Conservation (phyloP, 1,284 basidiomycete genomes). For the Tylopilus sp. region DNA sequence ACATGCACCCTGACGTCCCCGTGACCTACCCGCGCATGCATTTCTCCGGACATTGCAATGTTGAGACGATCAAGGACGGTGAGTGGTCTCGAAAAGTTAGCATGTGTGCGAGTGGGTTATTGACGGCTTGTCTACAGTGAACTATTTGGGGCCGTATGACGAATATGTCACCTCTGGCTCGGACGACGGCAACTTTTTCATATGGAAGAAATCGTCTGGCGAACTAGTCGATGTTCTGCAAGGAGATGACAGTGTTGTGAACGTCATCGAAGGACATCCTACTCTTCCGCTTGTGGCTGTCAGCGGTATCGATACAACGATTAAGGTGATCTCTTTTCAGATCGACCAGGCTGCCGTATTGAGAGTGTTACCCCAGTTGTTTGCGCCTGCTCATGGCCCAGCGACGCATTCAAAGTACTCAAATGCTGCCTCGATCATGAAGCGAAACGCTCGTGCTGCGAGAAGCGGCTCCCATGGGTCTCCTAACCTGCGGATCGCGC, state of each 20-base stretch:
- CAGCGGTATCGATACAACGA: slow-evolving; percentile 83
- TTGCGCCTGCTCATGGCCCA: slow-evolving; percentile 52
- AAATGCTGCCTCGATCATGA: slow-evolving; percentile 51
- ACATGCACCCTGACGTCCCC: slow-evolving; percentile 44
- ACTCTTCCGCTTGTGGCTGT: slow-evolving; percentile 74
- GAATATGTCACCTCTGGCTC: slow-evolving; percentile 83
- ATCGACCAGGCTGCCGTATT: background rate
- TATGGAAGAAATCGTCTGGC: slow-evolving; percentile 74
- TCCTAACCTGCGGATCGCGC: slow-evolving; percentile 32
- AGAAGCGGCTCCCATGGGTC: slow-evolving; percentile 17
- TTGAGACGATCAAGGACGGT: slow-evolving; percentile 91
- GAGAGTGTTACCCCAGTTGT: slow-evolving; percentile 46
- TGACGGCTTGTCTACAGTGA: slow-evolving; percentile 48
- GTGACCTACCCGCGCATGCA: slow-evolving; percentile 63
- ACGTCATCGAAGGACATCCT: slow-evolving; percentile 85
- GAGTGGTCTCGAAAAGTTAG: slow-evolving; percentile 26
- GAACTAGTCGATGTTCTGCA: slow-evolving; percentile 73
- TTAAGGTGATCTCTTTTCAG: slow-evolving; percentile 58
- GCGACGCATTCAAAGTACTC: slow-evolving; percentile 51
- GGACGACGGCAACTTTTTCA: slow-evolving; percentile 83
- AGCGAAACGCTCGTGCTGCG: slow-evolving; percentile 43
- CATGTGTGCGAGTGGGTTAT: background rate
- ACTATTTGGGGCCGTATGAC: slow-evolving; percentile 75
- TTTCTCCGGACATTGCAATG: slow-evolving; percentile 75
- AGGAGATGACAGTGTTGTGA: slow-evolving; percentile 80